Percentiles rank a stretch among this genome's conserved stretches.
Evolutionary conservation across 2,329 filamentous ascomycete species (phyloP).

Genomic region (Aspergillus melleus): DNA sequence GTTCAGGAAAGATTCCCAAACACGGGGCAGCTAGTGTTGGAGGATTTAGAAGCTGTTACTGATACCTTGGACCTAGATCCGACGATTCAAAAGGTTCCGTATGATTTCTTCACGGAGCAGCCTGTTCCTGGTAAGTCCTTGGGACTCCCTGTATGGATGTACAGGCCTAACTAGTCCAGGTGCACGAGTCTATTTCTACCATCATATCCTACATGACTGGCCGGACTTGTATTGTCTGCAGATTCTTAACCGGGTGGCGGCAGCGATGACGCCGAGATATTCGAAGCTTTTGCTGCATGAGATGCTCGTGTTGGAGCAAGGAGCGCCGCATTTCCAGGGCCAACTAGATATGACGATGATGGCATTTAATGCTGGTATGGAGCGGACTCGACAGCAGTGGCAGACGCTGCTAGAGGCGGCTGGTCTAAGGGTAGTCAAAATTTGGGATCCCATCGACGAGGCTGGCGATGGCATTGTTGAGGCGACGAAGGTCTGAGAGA

Average conservation of each 20-base stretch:
- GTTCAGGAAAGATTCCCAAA: background rate
- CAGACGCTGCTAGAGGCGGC: background rate
- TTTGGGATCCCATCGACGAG: slow-evolving; percentile 6
- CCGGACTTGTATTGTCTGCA: background rate
- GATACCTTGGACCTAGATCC: background rate
- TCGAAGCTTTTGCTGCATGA: slow-evolving; percentile 8
- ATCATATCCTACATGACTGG: slow-evolving; percentile 2
- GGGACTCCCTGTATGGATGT: no score
- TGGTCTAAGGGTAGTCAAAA: background rate
- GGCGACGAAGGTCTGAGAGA: background rate
- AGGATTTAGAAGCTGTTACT: background rate
- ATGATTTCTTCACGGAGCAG: slow-evolving; percentile 3
- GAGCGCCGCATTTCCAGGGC: slow-evolving; percentile 4
- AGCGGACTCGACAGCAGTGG: slow-evolving; percentile 7
- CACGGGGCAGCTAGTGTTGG: background rate
- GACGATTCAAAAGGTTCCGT: background rate
- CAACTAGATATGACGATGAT: slow-evolving; percentile 6
- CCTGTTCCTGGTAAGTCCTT: background rate
- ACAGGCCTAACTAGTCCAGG: no score
- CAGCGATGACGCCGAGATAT: slow-evolving; percentile 8
- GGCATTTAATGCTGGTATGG: slow-evolving; percentile 7
- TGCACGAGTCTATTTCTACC: slow-evolving; percentile 1
- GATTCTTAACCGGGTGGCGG: background rate
- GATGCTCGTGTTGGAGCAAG: slow-evolving; percentile 1
- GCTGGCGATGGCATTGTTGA: slow-evolving; percentile 8